Evolutionary conservation across 352 stramenopile species (phyloP).

Genomic region (Phytophthora macrochlamydospora): DNA sequence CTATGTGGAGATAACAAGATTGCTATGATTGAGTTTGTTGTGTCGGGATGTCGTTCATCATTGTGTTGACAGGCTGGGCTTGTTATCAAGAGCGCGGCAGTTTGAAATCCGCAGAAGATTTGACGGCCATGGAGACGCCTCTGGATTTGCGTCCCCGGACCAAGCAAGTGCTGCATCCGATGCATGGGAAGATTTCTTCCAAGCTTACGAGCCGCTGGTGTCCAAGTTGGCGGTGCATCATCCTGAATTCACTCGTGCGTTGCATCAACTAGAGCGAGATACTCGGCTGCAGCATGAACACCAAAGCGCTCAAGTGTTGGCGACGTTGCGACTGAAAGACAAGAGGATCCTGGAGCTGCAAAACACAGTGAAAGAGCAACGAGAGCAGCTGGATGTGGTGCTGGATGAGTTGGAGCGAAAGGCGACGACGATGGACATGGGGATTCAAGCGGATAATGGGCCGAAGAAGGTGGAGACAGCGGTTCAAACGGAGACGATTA

Average conservation of each 20-base stretch:
- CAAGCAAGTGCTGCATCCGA: neutral
- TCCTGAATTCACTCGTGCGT: constrained; percentile 22
- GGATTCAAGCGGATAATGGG: constrained; percentile 10
- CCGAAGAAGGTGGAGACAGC: constrained; percentile 7
- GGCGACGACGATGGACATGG: constrained; percentile 26
- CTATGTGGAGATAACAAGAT: constrained; percentile 31
- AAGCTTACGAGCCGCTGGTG: constrained; percentile 25
- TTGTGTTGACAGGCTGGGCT: too few species aligned
- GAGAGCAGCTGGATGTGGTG: constrained; percentile 33
- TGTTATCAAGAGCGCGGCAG: neutral
- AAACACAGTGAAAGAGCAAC: constrained; percentile 21
- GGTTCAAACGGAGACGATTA: constrained; percentile 17
- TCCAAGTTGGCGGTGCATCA: constrained; percentile 21
- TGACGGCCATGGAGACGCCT: neutral
- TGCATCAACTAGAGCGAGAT: constrained; percentile 26
- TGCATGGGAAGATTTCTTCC: constrained; percentile 27
- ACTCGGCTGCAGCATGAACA: constrained; percentile 24
- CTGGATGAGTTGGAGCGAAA: constrained; percentile 34
- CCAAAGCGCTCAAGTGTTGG: constrained; percentile 31
- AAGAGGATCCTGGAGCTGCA: constrained; percentile 21
- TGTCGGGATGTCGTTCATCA: neutral
- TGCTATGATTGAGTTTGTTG: constrained; percentile 23
- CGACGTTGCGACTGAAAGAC: constrained; percentile 29
- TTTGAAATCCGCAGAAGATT: constrained; percentile 1
- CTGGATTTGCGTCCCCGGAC: neutral